These are phyloP conservation scores for Coelastrella sp. DNA, from an alignment of 139 green algal genomes.

Conservation along the genomic window DNA sequence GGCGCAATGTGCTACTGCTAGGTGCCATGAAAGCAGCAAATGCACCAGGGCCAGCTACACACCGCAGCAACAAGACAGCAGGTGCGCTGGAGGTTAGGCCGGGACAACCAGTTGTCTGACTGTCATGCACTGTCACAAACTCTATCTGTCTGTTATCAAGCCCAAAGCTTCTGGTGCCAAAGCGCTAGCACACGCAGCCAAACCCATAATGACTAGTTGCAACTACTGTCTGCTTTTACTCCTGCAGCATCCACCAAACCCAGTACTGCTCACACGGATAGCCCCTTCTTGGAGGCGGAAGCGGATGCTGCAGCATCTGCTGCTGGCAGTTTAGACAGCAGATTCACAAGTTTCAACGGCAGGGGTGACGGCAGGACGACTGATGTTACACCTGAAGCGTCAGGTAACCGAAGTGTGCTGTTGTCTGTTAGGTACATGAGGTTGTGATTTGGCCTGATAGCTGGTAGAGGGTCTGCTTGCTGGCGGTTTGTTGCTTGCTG, in stretches of 20 bases:
- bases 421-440: background rate
- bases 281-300: background rate
- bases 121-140: background rate
- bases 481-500: too few species aligned
- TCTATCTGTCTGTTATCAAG: background rate
- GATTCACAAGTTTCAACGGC: slow-evolving; percentile 23
- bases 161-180: background rate
- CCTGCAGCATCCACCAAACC: background rate
- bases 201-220: too few species aligned
- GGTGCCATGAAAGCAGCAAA: slow-evolving; percentile 33
- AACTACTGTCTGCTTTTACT: background rate
- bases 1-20: slow-evolving; percentile 53
- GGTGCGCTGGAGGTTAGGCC: background rate
- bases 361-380: background rate
- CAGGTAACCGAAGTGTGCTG: background rate
- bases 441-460: background rate
- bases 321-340: background rate
- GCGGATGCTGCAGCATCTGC: background rate
- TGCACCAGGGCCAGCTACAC: background rate
- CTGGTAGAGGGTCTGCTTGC: background rate
- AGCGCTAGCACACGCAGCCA: too few species aligned
- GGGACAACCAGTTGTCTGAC: background rate
- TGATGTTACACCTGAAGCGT: background rate
- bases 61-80: slow-evolving; percentile 28
- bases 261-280: background rate